Evolutionary conservation across 106 monocot genomes (phyloP).

Genomic region (Xerophyta viscosa): DNA sequence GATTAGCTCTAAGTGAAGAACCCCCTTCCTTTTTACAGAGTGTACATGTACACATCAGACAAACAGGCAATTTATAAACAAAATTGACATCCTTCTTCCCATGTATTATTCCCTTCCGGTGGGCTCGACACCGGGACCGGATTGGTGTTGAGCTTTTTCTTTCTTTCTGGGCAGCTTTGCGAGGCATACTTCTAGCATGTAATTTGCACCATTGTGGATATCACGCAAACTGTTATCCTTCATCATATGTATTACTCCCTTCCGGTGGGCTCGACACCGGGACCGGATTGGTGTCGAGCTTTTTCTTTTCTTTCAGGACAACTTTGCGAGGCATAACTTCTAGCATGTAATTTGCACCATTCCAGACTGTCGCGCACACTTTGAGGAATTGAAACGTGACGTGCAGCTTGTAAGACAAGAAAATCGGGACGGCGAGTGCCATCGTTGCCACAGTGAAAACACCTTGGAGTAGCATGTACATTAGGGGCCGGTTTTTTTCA

Average conservation of each 20-base stretch:
- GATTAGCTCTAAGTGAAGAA: too few species aligned
- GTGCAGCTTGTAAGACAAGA: slow-evolving; percentile 75
- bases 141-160: slow-evolving; percentile 73
- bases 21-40: too few species aligned
- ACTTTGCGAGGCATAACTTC: slow-evolving; percentile 92
- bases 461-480: slow-evolving; percentile 90
- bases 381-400: slow-evolving; percentile 77
- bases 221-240: too few species aligned
- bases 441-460: slow-evolving; percentile 81
- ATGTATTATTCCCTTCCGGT: too few species aligned
- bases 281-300: slow-evolving; percentile 55
- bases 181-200: slow-evolving; percentile 92
- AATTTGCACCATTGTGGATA: slow-evolving; percentile 87
- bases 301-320: slow-evolving; percentile 85
- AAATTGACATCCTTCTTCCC: too few species aligned
- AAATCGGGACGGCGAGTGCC: slow-evolving; percentile 86
- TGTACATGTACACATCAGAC: too few species aligned
- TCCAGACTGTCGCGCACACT: slow-evolving; percentile 83
- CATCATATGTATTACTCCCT: too few species aligned
- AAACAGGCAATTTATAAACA: too few species aligned
- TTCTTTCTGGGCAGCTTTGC: slow-evolving; percentile 74
- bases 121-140: slow-evolving; percentile 17
- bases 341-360: slow-evolving; percentile 78
- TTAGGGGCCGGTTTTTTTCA: slow-evolving; percentile 68
- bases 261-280: neutral